Percentiles rank a stretch among this genome's conserved stretches.
These are phyloP conservation scores for Cytospora chrysosperma DNA, from an alignment of 2,329 filamentous ascomycete genomes.

Conservation along the genomic window DNA sequence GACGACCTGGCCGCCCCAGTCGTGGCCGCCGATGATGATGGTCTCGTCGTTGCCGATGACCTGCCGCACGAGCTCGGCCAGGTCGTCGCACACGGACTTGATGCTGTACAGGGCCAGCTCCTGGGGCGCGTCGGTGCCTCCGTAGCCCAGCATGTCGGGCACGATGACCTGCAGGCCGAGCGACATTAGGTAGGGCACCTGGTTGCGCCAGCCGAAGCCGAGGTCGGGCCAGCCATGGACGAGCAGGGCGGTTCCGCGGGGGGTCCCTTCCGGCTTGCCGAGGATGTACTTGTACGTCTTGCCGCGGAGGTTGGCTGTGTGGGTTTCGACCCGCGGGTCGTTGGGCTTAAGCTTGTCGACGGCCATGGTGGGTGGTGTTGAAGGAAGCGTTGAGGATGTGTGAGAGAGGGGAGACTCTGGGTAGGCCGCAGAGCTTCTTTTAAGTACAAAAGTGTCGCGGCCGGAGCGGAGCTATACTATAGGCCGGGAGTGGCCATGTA, in stretches of 20 bases:
- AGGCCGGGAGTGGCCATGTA: not conserved
- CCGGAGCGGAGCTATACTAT: not conserved
- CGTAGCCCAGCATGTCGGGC: conserved; percentile 86
- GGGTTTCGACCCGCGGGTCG: conserved; percentile 66
- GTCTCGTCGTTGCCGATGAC: conserved; percentile 41
- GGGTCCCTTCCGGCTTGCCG: conserved; percentile 45
- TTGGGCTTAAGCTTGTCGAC: conserved; percentile 63
- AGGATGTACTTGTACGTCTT: conserved; percentile 68
- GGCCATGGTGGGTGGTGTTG: conserved; percentile 36
- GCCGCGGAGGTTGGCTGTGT: conserved; percentile 63
- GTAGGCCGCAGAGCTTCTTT: not conserved
- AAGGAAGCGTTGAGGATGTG: not conserved
- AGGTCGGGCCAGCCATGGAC: conserved; percentile 83
- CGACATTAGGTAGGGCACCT: conserved; percentile 73
- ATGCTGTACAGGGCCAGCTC: conserved; percentile 63
- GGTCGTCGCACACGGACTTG: conserved; percentile 72
- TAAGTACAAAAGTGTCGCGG: not conserved
- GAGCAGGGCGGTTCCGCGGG: conserved; percentile 37
- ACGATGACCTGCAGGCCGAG: conserved; percentile 77
- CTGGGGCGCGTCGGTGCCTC: conserved; percentile 68
- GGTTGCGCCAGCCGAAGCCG: conserved; percentile 82
- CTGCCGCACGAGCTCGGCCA: conserved; percentile 68
- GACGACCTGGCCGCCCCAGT: conserved; percentile 78
- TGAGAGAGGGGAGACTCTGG: not conserved
- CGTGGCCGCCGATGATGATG: conserved; percentile 85